These are phyloP conservation scores for Mucor irregularis DNA, from an alignment of 371 early-diverging fungal species.

Conservation along the genomic window DNA sequence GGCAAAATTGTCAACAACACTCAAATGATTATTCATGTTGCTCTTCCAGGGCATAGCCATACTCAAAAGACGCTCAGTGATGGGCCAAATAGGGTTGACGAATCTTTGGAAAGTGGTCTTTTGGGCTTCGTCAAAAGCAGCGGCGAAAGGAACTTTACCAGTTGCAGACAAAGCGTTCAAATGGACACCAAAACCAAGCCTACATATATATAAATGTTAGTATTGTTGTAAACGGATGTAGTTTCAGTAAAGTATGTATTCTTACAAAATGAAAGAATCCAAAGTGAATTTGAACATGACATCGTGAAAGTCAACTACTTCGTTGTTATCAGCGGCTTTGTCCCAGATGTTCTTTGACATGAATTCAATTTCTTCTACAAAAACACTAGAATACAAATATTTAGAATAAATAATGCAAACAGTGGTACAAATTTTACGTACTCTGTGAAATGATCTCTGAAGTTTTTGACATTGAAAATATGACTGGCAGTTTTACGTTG, in stretches of 20 bases:
- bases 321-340: slow-evolving; percentile 24
- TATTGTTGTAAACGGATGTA: not conserved
- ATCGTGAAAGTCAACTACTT: slow-evolving; percentile 57
- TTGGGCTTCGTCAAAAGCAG: slow-evolving; percentile 50
- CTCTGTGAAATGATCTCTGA: slow-evolving; percentile 54
- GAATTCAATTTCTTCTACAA: slow-evolving; percentile 30
- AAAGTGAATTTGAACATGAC: slow-evolving; percentile 60
- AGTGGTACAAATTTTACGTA: slow-evolving; percentile 5
- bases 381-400: slow-evolving; percentile 20
- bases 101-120: slow-evolving; percentile 42
- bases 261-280: slow-evolving; percentile 54
- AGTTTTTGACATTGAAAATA: slow-evolving; percentile 56
- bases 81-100: slow-evolving; percentile 53
- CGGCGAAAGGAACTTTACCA: slow-evolving; percentile 48
- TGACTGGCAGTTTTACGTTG: slow-evolving; percentile 47
- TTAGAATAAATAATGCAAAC: not conserved
- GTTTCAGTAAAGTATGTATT: not conserved
- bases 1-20: slow-evolving; percentile 52
- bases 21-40: slow-evolving; percentile 43
- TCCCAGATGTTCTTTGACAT: slow-evolving; percentile 35
- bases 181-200: slow-evolving; percentile 55
- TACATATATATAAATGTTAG: not conserved
- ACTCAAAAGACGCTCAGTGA: slow-evolving; percentile 35
- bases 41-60: slow-evolving; percentile 31
- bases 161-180: slow-evolving; percentile 36